Evolutionary conservation across 2,329 filamentous ascomycete genomes (phyloP).

Genomic region (Neopestalotiopsis clavispora): DNA sequence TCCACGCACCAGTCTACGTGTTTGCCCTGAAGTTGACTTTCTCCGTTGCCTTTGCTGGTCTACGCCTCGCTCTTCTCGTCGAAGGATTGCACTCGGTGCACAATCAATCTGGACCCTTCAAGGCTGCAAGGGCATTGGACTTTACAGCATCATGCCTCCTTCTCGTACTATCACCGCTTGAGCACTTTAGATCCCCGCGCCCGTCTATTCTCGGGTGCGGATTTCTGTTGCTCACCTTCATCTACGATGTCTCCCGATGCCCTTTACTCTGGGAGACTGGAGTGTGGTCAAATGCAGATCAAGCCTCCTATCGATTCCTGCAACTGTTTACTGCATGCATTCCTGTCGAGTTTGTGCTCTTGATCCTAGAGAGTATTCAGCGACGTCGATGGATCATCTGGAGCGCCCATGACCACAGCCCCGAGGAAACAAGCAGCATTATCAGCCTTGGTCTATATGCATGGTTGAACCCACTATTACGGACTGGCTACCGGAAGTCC

Average conservation of each 20-base stretch:
- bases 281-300: neutral
- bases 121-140: neutral
- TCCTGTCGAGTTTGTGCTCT: neutral
- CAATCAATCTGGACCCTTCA: neutral
- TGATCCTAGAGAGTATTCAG: neutral
- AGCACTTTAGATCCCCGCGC: neutral
- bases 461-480: slow-evolving; percentile 41
- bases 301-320: neutral
- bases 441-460: slow-evolving; percentile 38
- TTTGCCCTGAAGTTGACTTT: neutral
- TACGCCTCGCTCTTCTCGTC: neutral
- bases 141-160: neutral
- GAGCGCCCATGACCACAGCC: slow-evolving; percentile 25
- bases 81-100: neutral
- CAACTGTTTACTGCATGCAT: neutral
- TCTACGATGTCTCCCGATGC: neutral
- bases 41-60: neutral
- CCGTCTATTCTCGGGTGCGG: neutral
- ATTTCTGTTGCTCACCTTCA: neutral
- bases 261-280: neutral
- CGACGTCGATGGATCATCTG: neutral
- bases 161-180: neutral
- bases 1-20: neutral
- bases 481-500: slow-evolving; percentile 38
- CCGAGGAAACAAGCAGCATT: slow-evolving; percentile 41